Evolutionary conservation across 1,284 basidiomycete species (phyloP).

Genomic region (Ceratobasidium sp.): DNA sequence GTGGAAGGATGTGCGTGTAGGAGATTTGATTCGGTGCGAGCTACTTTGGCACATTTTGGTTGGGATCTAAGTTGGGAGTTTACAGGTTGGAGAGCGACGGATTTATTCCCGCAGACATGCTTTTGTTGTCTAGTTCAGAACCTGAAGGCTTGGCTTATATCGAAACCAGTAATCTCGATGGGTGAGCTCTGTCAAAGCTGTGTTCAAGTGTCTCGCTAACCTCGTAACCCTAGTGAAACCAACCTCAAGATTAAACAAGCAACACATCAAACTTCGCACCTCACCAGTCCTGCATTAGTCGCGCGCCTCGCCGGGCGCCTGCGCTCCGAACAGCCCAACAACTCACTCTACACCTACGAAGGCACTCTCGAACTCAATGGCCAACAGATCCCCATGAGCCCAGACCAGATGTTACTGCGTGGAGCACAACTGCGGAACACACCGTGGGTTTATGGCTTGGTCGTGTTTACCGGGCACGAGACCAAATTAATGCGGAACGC

Average conservation of each 20-base stretch:
- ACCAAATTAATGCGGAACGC: slow-evolving; percentile 96
- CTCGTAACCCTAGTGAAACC: slow-evolving; percentile 71
- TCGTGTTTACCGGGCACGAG: slow-evolving; percentile 96
- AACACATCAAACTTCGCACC: slow-evolving; percentile 76
- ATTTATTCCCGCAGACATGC: slow-evolving; percentile 95
- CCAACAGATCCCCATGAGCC: slow-evolving; percentile 83
- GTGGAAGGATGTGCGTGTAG: slow-evolving; percentile 91
- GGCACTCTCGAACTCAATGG: slow-evolving; percentile 68
- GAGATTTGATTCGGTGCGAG: slow-evolving; percentile 79
- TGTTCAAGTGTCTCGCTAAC: background rate
- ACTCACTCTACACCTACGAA: slow-evolving; percentile 96
- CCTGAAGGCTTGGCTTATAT: slow-evolving; percentile 98
- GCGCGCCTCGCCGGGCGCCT: slow-evolving; percentile 80
- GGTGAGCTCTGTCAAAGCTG: slow-evolving; percentile 62
- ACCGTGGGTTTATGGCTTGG: slow-evolving; percentile 93
- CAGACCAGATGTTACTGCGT: slow-evolving; percentile 92
- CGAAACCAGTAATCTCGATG: slow-evolving; percentile 96
- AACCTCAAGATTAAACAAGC: slow-evolving; percentile 99
- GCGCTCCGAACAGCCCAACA: slow-evolving; percentile 96
- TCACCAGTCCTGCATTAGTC: slow-evolving; percentile 81
- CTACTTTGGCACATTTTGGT: background rate
- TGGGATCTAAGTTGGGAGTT: background rate
- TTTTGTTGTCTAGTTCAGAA: slow-evolving; percentile 89
- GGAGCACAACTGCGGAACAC: slow-evolving; percentile 98
- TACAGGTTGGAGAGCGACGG: slow-evolving; percentile 78